phyloP scores from a whole-genome alignment of 768 basidiomycete genomes.

The Leccinum uliginosum region DNA sequence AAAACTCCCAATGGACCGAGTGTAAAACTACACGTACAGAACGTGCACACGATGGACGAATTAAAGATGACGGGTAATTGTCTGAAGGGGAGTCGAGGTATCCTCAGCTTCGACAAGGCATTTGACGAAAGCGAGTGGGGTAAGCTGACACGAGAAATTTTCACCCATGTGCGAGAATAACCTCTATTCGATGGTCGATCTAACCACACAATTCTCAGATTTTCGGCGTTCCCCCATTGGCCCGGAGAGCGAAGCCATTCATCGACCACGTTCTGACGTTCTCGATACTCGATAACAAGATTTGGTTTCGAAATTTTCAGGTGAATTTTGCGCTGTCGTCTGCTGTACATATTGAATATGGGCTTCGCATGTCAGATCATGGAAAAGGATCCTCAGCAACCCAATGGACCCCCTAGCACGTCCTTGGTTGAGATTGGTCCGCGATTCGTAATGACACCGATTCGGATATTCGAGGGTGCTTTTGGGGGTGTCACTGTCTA shows the following conservation, averaged over 20 bases:
- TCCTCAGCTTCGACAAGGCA: conserved; percentile 86
- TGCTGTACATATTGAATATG: neutral
- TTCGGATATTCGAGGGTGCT: conserved; percentile 96
- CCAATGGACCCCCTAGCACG: conserved; percentile 78
- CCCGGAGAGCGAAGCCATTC: conserved; percentile 92
- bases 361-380: conserved; percentile 58
- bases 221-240: conserved; percentile 90
- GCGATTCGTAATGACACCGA: conserved; percentile 94
- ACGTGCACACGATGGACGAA: conserved; percentile 99
- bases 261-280: conserved; percentile 97
- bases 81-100: conserved; percentile 88
- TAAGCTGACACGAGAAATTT: conserved; percentile 84
- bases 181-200: neutral
- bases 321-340: conserved; percentile 37
- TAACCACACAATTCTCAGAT: conserved; percentile 49
- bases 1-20: conserved; percentile 98
- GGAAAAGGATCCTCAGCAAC: conserved; percentile 89
- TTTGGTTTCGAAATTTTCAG: conserved; percentile 99
- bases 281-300: conserved; percentile 90
- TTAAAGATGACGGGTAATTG: conserved; percentile 99
- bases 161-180: conserved; percentile 70
- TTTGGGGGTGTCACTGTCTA: conserved; percentile 94
- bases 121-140: conserved; percentile 91
- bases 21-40: conserved; percentile 96
- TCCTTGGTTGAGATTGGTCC: conserved; percentile 97